Percentiles rank a stretch among this genome's conserved stretches.
Conservation (phyloP, 441 rosid genomes). For the Jatropha multifida region DNA sequence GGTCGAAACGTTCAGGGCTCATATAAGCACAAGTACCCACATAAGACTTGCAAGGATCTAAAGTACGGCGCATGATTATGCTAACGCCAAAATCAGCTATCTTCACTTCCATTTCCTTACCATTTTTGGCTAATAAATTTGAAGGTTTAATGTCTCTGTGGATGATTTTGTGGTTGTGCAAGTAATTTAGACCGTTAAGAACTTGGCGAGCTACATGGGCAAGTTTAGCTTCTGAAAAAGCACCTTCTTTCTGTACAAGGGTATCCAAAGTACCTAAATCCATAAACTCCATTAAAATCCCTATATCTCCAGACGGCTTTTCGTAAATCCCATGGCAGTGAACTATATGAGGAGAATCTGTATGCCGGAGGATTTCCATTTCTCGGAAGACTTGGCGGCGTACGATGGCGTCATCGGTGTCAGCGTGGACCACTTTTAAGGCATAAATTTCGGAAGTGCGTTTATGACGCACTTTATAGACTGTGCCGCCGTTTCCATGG, state of each 20-base stretch:
- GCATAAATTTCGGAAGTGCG: conserved; percentile 59
- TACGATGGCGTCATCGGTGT: conserved; percentile 51
- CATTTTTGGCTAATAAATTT: conserved; percentile 61
- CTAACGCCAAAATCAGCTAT: conserved; percentile 94
- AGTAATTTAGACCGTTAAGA: conserved; percentile 60
- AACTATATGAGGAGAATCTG: conserved; percentile 68
- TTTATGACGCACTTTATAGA: conserved; percentile 68
- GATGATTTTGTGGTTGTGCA: conserved; percentile 70
- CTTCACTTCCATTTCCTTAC: conserved; percentile 55
- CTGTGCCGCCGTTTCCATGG: conserved; percentile 82
- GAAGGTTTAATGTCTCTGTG: conserved; percentile 91
- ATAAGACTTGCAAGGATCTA: conserved; percentile 79
- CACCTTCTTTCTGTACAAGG: conserved; percentile 40
- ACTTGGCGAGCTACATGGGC: conserved; percentile 61
- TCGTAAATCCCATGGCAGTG: conserved; percentile 60
- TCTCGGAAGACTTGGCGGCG: conserved; percentile 72
- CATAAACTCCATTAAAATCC: conserved; percentile 82
- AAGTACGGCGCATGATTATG: conserved; percentile 61
- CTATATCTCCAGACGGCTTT: conserved; percentile 61
- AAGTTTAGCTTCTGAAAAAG: conserved; percentile 52
- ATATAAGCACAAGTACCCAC: conserved; percentile 96
- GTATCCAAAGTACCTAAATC: conserved; percentile 68
- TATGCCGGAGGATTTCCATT: conserved; percentile 79
- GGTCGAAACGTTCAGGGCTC: conserved; percentile 94
- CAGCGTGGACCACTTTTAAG: conserved; percentile 64